Conservation (phyloP, 2,329 filamentous ascomycete species). For the Ramularia collo-cygni region DNA sequence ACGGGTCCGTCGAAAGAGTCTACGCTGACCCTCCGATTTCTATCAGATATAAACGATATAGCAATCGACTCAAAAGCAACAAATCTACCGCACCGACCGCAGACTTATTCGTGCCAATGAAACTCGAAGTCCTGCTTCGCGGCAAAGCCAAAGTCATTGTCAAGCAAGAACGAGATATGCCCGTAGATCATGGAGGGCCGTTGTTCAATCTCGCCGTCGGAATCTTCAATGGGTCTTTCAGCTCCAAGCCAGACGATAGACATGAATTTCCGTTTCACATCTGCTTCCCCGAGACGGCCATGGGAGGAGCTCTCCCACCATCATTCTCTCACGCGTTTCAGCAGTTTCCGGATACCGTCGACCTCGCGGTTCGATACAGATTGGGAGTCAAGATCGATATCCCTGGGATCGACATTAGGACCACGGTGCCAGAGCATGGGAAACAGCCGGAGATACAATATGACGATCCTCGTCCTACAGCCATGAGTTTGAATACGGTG, state of each 20-base stretch:
- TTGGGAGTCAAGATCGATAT: constrained; percentile 10
- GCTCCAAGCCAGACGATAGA: constrained; percentile 9
- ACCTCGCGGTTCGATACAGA: constrained; percentile 10
- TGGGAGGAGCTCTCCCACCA: constrained; percentile 8
- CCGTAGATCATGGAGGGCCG: constrained; percentile 10
- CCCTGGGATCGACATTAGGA: constrained; percentile 16
- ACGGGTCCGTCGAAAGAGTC: too few relatives aligned
- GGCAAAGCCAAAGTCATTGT: constrained; percentile 11
- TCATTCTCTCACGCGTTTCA: constrained; percentile 10
- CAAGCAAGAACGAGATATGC: constrained; percentile 10
- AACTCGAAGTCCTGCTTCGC: constrained; percentile 7
- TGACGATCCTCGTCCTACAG: constrained; percentile 1
- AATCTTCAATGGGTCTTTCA: constrained; percentile 14
- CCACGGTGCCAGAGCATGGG: constrained; percentile 4
- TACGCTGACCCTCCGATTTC: too few relatives aligned
- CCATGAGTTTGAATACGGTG: constrained; percentile 4
- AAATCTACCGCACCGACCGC: constrained; percentile 11
- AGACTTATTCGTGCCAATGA: constrained; percentile 14
- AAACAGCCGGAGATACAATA: constrained; percentile 6
- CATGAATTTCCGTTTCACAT: constrained; percentile 10
- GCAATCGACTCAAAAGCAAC: too few relatives aligned
- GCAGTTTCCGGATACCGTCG: constrained; percentile 15
- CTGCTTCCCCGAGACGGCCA: constrained; percentile 6
- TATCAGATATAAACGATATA: too few relatives aligned
- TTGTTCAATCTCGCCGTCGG: constrained; percentile 8